Evolutionary conservation across 1,139 yeast species (phyloP), one percentile per base, ranked within the genome.

Genomic region (Debaryomyces fabryi): DNA sequence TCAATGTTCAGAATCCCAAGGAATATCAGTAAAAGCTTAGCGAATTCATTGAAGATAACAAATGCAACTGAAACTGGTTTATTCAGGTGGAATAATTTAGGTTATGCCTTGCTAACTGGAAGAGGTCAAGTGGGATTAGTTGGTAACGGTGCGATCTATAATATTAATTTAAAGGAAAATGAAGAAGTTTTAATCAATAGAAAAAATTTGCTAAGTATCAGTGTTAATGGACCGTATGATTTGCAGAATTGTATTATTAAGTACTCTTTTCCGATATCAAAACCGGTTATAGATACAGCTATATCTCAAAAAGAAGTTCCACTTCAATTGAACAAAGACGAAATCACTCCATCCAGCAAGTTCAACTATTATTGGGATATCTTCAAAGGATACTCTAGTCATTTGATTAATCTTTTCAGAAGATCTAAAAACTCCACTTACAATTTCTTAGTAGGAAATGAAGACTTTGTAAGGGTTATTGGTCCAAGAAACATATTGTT

Each of bases 401-500:
- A 7, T n/a, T 4, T 27, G 1, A 23, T 20, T 15, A 36, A 25
- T 9, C 27, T 27, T 27, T 27, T 36, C 18, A 35, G 18, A 40
- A 38, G 46, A 15, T 42, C 35, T 6, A 45, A 38, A 35, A 35
- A 35, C 8, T 39, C 48, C 10, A 45, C 55, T 3, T 52, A 51
- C 45, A 63, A 62, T 49, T 62, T 58, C 48, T 51, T 68, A 25
- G 62, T 63, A 20, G 77, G 74, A 1, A 67, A 65, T 51, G 64
- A 63, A 25, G 69, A 72, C 16, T 82, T 78, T 52, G 70, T 82
- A 30, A 74, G 70, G 39, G 67, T 83, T 3, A 58, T 70, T 7
- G 88, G 88, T 0, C 87, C 88, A 13, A 72, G 87, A 49, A 77
- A 74, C 36, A 55, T 83, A 6, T 61, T 83, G 40, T 58, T 83